phyloP scores from a whole-genome alignment of 1,284 basidiomycete genomes.

The Entoloma clypeatum region DNA sequence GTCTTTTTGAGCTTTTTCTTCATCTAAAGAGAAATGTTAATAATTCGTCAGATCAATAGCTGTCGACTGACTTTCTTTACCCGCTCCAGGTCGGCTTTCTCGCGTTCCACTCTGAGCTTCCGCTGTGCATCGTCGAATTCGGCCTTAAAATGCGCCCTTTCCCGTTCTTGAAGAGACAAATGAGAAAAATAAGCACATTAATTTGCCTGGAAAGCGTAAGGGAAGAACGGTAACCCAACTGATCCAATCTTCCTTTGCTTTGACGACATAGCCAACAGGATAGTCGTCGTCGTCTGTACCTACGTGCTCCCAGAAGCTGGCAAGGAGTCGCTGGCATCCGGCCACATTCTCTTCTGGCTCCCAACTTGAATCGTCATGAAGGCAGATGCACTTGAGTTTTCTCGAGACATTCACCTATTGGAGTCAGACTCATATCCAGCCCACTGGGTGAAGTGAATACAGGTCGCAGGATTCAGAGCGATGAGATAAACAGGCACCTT shows the following conservation, averaged over 20 bases:
- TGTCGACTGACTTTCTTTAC: slow-evolving; percentile 16
- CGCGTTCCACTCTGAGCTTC: slow-evolving; percentile 23
- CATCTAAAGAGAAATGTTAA: slow-evolving; percentile 6
- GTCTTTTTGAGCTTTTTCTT: slow-evolving; percentile 17
- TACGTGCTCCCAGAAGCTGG: slow-evolving; percentile 62
- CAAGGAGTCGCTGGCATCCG: slow-evolving; percentile 50
- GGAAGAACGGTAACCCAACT: slow-evolving; percentile 30
- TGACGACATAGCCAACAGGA: slow-evolving; percentile 36
- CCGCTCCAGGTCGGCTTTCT: slow-evolving; percentile 22
- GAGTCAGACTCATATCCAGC: slow-evolving; percentile 41
- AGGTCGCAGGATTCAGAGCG: slow-evolving; percentile 1
- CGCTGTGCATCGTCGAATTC: slow-evolving; percentile 34
- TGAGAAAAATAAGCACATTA: not conserved
- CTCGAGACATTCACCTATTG: slow-evolving; percentile 37
- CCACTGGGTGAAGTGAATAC: slow-evolving; percentile 14
- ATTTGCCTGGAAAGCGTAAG: not conserved
- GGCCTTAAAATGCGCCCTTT: slow-evolving; percentile 35
- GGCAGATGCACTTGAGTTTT: not conserved
- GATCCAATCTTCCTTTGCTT: slow-evolving; percentile 47
- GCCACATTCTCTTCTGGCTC: slow-evolving; percentile 56
- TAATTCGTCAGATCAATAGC: not conserved
- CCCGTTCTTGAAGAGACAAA: slow-evolving; percentile 11
- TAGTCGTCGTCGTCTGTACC: slow-evolving; percentile 56
- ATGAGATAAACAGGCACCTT: slow-evolving; percentile 38
- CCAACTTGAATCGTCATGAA: slow-evolving; percentile 47